These are phyloP conservation scores for Paracoccidioides lutzii DNA, from an alignment of 2,329 filamentous ascomycete genomes.

Conservation along the genomic window DNA sequence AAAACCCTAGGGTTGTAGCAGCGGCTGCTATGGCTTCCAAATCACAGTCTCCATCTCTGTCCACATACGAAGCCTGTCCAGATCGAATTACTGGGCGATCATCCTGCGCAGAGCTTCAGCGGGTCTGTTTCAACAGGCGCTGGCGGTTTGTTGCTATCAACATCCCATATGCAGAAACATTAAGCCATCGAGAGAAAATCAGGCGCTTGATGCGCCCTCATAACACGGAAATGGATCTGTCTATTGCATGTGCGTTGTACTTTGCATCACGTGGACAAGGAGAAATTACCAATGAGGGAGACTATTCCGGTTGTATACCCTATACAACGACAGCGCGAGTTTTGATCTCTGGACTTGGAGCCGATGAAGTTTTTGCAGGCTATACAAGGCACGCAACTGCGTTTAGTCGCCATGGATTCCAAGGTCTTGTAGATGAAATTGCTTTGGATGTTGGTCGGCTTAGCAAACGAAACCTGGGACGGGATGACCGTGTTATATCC, in stretches of 20 bases:
- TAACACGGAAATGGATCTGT: conserved; percentile 97
- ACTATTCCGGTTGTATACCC: conserved; percentile 12
- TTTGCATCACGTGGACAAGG: conserved; percentile 74
- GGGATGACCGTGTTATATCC: conserved; percentile 82
- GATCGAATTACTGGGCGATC: conserved; percentile 77
- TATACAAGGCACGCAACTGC: conserved; percentile 75
- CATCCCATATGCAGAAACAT: conserved; percentile 63
- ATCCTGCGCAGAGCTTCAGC: conserved; percentile 61
- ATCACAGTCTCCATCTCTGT: conserved; percentile 13
- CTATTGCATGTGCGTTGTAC: conserved; percentile 85
- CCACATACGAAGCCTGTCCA: conserved; percentile 66
- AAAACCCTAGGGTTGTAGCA: conserved; percentile 64
- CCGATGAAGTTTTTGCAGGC: conserved; percentile 90
- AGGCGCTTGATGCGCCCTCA: conserved; percentile 77
- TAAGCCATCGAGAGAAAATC: conserved; percentile 55
- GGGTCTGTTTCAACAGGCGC: conserved; percentile 52
- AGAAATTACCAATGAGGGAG: conserved; percentile 23
- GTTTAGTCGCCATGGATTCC: conserved; percentile 55
- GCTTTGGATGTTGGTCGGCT: conserved; percentile 73
- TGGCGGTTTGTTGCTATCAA: conserved; percentile 80
- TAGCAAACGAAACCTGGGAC: conserved; percentile 84
- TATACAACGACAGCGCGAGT: conserved; percentile 67
- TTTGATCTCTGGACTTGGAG: conserved; percentile 81
- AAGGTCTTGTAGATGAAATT: conserved; percentile 65
- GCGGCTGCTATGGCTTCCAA: conserved; percentile 31